These are phyloP conservation scores for Kodamaea derodonti DNA, from an alignment of 1,139 yeast species.

Conservation along the genomic window DNA sequence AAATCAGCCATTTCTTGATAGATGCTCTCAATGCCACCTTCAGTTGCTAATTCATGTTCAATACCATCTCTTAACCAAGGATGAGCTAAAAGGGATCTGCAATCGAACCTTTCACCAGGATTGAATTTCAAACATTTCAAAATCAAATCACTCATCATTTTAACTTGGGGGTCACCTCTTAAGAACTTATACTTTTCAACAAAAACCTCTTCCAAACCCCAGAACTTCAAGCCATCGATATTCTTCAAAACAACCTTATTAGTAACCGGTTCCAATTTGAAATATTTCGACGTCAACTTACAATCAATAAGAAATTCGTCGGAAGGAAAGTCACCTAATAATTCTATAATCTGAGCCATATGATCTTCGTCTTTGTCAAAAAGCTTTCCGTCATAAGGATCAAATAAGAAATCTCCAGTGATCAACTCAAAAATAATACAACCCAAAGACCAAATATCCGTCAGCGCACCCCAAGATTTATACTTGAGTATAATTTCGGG, in stretches of 20 bases:
- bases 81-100: slow-evolving; percentile 46
- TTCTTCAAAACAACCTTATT: slow-evolving; percentile 48
- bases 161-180: slow-evolving; percentile 16
- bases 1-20: slow-evolving; percentile 8
- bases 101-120: slow-evolving; percentile 48
- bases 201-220: slow-evolving; percentile 66
- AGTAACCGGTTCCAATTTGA: slow-evolving; percentile 40
- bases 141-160: slow-evolving; percentile 39
- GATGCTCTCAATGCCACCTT: slow-evolving; percentile 11
- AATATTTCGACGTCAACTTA: slow-evolving; percentile 47
- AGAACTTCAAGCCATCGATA: slow-evolving; percentile 61
- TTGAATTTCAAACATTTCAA: slow-evolving; percentile 68
- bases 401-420: slow-evolving; percentile 83
- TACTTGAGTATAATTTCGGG: slow-evolving; percentile 72
- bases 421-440: slow-evolving; percentile 77
- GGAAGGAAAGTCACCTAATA: slow-evolving; percentile 56
- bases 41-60: slow-evolving; percentile 49
- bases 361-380: slow-evolving; percentile 82
- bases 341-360: slow-evolving; percentile 72
- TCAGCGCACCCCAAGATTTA: slow-evolving; percentile 75
- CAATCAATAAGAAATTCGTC: slow-evolving; percentile 49
- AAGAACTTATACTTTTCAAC: slow-evolving; percentile 66
- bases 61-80: slow-evolving; percentile 70
- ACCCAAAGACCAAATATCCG: slow-evolving; percentile 83
- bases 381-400: slow-evolving; percentile 63